These are phyloP conservation scores for Grigorovia transvaalensis DNA, from an alignment of 805 yeast genomes.

Conservation along the genomic window DNA sequence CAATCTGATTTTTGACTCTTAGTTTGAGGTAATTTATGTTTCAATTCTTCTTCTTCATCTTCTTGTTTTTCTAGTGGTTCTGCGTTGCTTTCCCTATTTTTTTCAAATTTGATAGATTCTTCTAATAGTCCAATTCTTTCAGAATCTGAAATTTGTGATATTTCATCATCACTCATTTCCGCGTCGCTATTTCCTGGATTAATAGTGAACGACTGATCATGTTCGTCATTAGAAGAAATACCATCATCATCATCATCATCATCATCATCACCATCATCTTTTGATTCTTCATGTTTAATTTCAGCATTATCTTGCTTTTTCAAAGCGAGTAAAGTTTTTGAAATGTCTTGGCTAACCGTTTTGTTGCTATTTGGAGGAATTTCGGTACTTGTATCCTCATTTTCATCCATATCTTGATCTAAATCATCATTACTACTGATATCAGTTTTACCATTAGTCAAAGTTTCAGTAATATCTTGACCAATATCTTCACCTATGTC, in stretches of 20 bases:
- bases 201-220: neutral
- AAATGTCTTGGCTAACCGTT: neutral
- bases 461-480: neutral
- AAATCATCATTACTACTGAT: neutral
- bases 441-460: no score
- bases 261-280: neutral
- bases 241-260: slow-evolving; percentile 1
- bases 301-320: neutral
- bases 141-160: slow-evolving; percentile 23
- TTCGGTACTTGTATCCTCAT: neutral
- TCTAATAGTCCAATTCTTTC: slow-evolving; percentile 20
- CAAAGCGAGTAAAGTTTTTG: neutral
- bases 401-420: slow-evolving; percentile 8
- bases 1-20: slow-evolving; percentile 4
- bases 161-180: slow-evolving; percentile 13
- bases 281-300: neutral
- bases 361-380: neutral
- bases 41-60: slow-evolving; percentile 26
- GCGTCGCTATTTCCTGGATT: neutral
- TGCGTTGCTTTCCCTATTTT: slow-evolving; percentile 9
- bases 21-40: slow-evolving; percentile 17
- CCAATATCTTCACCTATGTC: slow-evolving; percentile 10
- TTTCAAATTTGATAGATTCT: slow-evolving; percentile 14
- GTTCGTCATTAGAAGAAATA: neutral
- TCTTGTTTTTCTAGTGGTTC: slow-evolving; percentile 8